Evolutionary conservation across 2,329 filamentous ascomycete genomes (phyloP), one percentile per base, ranked within the genome.

Genomic region (Clarireedia sp.): DNA sequence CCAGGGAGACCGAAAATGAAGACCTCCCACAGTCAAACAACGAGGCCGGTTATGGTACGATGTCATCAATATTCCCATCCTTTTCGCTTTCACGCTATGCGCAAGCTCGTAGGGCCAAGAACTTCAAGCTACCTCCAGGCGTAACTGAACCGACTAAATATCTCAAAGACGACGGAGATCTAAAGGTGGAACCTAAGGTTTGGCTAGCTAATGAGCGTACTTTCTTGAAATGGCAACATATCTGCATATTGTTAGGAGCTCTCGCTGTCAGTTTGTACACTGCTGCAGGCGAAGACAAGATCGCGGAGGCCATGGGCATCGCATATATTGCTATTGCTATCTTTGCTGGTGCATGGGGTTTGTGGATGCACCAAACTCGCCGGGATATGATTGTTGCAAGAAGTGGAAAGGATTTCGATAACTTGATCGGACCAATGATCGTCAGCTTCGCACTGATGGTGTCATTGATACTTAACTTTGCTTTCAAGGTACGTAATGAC

Each of bases 151-250:
- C 94, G 1, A 82, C 80, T 8, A 79, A 83, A 62, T 95, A 92
- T 85, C 89, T 99, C 77, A 99, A 99, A 75, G 95, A 99, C 72
- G 81, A 87, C 36, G 92, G 94, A 3, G 88, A 90, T 37, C 80
- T 97, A 61, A 87, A 90, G 68, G 90, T 99, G 56, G 94, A 99
- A 74, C 90, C 90, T 59, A 99, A 99, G 73, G 92, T 99, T 29
- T 99, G 94, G 92, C 85, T 99, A 56, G 94, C 94, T 54, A 99
- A 99, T 72, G 92, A 99, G 74, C 86, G 94, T 59, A 99, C 94
- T 0, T 99, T 96, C 69, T 86, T 99, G 71, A 97, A 96, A 72
- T 99, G 94, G 94, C 89, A 97, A 75, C 91, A 97, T 70, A 90
- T 99, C 66, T 86, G 84, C 59, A 83, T 99, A 48, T 78, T 99